phyloP scores from a whole-genome alignment of 176 grass and related monocot genomes.

The Oryza coarctata region DNA sequence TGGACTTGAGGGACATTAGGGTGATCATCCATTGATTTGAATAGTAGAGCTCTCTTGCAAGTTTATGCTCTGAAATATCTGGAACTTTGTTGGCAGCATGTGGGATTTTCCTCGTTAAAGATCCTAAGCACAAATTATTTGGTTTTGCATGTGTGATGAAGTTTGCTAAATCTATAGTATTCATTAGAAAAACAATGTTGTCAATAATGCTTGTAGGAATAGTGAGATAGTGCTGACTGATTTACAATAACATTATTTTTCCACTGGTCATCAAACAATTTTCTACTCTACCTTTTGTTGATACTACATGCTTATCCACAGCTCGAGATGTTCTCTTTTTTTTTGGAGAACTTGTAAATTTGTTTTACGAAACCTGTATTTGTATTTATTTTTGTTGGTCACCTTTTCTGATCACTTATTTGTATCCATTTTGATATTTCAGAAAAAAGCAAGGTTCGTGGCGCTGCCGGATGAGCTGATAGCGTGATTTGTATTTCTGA shows the following conservation, averaged over 20 bases:
- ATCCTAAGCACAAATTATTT: not conserved
- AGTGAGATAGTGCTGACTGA: not conserved
- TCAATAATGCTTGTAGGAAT: not conserved
- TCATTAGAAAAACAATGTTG: not conserved
- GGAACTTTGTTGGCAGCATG: not conserved
- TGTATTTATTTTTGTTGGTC: not conserved
- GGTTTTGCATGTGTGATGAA: not conserved
- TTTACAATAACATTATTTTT: not conserved
- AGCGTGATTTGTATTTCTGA: slow-evolving; percentile 22
- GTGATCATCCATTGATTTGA: not conserved
- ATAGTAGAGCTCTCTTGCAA: not conserved
- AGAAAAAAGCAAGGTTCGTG: slow-evolving; percentile 57
- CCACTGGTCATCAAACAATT: not conserved
- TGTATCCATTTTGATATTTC: slow-evolving; percentile 25
- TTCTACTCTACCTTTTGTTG: not conserved
- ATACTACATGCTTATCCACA: not conserved
- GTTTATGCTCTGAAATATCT: not conserved
- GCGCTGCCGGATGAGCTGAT: slow-evolving; percentile 60
- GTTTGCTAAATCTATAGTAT: not conserved
- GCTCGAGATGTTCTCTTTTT: not conserved
- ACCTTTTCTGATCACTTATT: not conserved
- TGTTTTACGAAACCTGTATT: not conserved
- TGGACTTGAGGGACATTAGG: not conserved
- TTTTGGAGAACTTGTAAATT: not conserved
- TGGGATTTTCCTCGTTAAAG: not conserved